These are phyloP conservation scores for Macadamia tetraphylla DNA, from an alignment of 164 flowering plant species.

Conservation along the genomic window DNA sequence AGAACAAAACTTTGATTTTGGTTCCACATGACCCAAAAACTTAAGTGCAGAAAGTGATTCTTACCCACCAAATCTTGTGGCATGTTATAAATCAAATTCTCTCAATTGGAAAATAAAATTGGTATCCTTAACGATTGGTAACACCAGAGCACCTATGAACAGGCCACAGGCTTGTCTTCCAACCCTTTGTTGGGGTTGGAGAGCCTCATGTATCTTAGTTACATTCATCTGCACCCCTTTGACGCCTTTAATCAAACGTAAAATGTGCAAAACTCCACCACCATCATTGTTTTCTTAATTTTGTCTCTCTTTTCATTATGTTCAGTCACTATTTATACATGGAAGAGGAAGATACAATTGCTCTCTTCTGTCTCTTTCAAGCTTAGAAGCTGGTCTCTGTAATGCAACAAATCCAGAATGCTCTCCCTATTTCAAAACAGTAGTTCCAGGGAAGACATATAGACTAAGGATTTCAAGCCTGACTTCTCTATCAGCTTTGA, in stretches of 20 bases:
- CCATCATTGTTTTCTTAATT: not conserved
- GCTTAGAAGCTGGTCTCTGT: slow-evolving; percentile 28
- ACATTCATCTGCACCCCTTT: not conserved
- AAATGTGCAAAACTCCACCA: not conserved
- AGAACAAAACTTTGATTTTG: not conserved
- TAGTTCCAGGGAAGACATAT: slow-evolving; percentile 74
- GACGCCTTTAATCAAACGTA: not conserved
- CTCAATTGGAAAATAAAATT: too few relatives aligned
- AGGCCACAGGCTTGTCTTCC: slow-evolving; percentile 63
- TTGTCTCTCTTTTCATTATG: not conserved
- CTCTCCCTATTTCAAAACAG: slow-evolving; percentile 45
- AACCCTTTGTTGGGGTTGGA: slow-evolving; percentile 69
- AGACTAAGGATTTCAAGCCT: slow-evolving; percentile 66
- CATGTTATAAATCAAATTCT: too few relatives aligned
- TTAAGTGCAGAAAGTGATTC: not conserved
- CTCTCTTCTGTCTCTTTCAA: slow-evolving; percentile 19
- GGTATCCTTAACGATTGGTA: slow-evolving; percentile 81
- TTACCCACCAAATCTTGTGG: too few relatives aligned
- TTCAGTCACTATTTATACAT: slow-evolving; percentile 82
- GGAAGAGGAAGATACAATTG: slow-evolving; percentile 81
- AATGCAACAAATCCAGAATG: slow-evolving; percentile 62
- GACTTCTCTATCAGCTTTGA: slow-evolving; percentile 70
- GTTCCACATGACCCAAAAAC: not conserved
- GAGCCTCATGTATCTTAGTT: slow-evolving; percentile 68
- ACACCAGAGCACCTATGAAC: slow-evolving; percentile 65